Conservation (phyloP, 352 stramenopile genomes). For the Globisporangium takayamanum region DNA sequence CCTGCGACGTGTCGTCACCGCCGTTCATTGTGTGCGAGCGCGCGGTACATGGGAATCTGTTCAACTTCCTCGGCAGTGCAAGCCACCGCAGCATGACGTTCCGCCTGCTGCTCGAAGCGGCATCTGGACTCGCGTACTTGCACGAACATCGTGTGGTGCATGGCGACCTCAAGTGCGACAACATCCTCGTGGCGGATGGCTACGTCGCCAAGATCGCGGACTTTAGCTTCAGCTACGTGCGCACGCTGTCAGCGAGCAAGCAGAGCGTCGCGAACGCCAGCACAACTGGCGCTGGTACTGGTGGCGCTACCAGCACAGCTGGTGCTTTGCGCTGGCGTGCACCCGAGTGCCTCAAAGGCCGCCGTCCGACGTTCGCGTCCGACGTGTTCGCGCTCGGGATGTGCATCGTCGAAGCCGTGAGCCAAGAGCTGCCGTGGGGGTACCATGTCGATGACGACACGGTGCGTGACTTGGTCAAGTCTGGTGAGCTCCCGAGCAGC, state of each 20-base stretch:
- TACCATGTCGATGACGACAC: too few species aligned
- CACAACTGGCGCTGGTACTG: too few species aligned
- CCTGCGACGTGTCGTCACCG: slow-evolving; percentile 9
- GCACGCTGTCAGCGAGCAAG: neutral
- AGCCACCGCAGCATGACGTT: neutral
- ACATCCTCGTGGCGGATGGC: slow-evolving; percentile 17
- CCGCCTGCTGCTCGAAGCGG: slow-evolving; percentile 4
- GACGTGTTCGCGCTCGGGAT: too few species aligned
- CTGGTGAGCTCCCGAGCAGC: too few species aligned
- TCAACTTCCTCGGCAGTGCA: neutral
- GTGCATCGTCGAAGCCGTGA: too few species aligned
- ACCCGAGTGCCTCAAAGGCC: too few species aligned
- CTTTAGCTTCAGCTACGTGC: slow-evolving; percentile 6
- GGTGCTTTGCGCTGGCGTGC: too few species aligned
- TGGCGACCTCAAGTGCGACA: slow-evolving; percentile 70
- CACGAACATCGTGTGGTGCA: slow-evolving; percentile 46
- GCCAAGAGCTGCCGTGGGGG: too few species aligned
- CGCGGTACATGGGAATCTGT: slow-evolving; percentile 1
- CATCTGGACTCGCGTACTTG: slow-evolving; percentile 34
- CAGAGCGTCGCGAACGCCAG: too few species aligned
- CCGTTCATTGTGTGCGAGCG: slow-evolving; percentile 9
- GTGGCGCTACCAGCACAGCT: too few species aligned
- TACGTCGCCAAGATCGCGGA: slow-evolving; percentile 1
- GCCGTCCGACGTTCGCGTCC: too few species aligned
- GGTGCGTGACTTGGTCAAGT: too few species aligned